Base-by-base conservation (phyloP, 352 stramenopile genomes). In the Globisporangium orthogonon region DNA sequence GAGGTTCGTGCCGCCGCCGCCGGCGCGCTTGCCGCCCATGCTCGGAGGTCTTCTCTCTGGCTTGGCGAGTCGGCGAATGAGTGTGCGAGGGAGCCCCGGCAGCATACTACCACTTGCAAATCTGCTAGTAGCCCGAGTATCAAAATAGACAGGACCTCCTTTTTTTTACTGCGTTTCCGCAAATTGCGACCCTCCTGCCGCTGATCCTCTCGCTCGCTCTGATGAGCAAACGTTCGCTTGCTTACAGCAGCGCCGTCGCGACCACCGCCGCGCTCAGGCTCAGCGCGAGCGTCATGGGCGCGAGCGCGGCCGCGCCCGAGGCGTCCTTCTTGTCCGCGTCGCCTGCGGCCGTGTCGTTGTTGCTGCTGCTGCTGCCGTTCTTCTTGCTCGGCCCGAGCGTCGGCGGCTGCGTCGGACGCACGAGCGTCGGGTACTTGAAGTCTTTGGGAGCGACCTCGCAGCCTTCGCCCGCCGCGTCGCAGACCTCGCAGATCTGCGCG, bases 401-500 rank as follows among this genome's bases (percentile, higher is more conserved):
- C 43, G 56, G 37, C 30, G 50, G 40, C 33, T 35, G 47, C 56
- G 56, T 62, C 17, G 56, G 28, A 9, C 35, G 35, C 17, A 56
- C 40, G 28, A 86, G 54, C 17, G 71, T 66, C 17, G 77, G 77
- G 70, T 78, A 87, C 50, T 65, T 73, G 51, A 73, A 87, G 13
- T 33, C 30, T 10, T 69, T 67, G 7, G 76, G 69, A 7, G 72
- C 74, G 10, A 61, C 60, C 30, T 71, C 37, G 43, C 43, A 47
- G 17, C 17, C 61, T 14, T 49, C 60, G 18, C 31, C 56, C 17
- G 30, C 61, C 55, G 13, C 31, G 14, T 53, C 53, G 62, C 83
- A 93, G 28, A 83, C 59, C 9, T 76, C 31, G 48, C 83, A 93
- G 13, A 88, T 54, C 67, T 93, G 83, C 13, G 68, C 64, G 65